Conservation (phyloP, 176 grass and related monocot genomes). For the Triticum urartu region DNA sequence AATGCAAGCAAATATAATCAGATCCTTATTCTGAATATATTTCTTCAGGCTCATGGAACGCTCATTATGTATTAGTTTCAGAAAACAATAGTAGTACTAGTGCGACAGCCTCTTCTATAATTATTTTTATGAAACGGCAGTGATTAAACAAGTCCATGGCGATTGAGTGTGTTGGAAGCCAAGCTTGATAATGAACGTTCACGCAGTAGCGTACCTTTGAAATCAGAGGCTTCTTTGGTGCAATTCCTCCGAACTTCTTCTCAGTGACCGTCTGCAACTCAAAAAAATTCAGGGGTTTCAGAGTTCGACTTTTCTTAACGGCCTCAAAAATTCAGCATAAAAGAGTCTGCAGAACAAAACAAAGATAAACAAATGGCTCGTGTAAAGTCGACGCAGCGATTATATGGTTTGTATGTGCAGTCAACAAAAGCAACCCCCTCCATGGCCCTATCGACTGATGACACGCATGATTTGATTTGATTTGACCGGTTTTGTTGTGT, state of each 20-base stretch:
- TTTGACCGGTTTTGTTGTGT: not conserved
- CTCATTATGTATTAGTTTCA: not conserved
- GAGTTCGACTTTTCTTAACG: not conserved
- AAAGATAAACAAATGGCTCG: not conserved
- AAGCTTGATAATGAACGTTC: not conserved
- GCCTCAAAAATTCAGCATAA: not conserved
- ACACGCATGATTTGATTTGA: not conserved
- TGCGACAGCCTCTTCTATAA: not conserved
- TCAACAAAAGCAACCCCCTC: not conserved
- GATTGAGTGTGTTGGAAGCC: too few species aligned
- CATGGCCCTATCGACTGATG: not conserved
- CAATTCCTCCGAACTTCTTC: conserved; percentile 84
- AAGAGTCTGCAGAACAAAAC: not conserved
- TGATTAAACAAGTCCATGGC: not conserved
- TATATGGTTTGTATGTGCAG: not conserved
- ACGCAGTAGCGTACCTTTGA: conserved; percentile 54
- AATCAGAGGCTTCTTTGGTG: conserved; percentile 83
- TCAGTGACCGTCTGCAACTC: conserved; percentile 39
- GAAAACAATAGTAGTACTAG: not conserved
- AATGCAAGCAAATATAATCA: not conserved
- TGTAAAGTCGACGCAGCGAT: not conserved
- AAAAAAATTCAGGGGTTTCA: not conserved
- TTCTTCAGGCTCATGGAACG: not conserved
- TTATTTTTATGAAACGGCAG: not conserved
- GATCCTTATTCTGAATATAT: not conserved